phyloP scores from a whole-genome alignment of 1,139 yeast species.

The Sugiyamaella paludigena region DNA sequence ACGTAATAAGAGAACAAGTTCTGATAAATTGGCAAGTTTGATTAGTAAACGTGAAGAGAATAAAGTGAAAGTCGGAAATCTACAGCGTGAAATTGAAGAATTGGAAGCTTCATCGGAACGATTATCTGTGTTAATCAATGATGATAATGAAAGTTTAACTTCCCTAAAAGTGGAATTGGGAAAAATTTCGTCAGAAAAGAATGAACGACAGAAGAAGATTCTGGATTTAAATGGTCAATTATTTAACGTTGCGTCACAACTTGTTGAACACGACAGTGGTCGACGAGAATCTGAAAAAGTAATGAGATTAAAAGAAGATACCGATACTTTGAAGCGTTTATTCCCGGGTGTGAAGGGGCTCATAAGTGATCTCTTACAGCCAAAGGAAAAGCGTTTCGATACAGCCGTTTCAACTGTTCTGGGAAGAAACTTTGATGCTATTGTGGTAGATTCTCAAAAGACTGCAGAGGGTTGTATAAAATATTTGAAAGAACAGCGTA shows the following conservation, averaged over 20 bases:
- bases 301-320: constrained; percentile 66
- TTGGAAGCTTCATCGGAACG: constrained; percentile 20
- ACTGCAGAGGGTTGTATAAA: constrained; percentile 83
- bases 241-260: constrained; percentile 55
- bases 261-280: constrained; percentile 72
- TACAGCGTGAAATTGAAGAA: constrained; percentile 38
- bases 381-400: constrained; percentile 72
- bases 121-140: constrained; percentile 30
- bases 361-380: constrained; percentile 75
- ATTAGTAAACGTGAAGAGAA: constrained; percentile 32
- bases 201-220: constrained; percentile 49
- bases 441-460: constrained; percentile 72
- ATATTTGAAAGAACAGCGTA: constrained; percentile 78
- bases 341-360: constrained; percentile 83
- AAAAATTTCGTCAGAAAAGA: constrained; percentile 46
- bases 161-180: constrained; percentile 46
- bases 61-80: constrained; percentile 21
- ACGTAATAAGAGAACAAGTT: constrained; percentile 31
- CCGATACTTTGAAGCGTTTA: constrained; percentile 60
- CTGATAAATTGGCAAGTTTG: constrained; percentile 30
- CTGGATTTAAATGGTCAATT: constrained; percentile 60
- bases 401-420: constrained; percentile 74
- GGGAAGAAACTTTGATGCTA: constrained; percentile 77
- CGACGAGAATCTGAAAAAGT: constrained; percentile 76
- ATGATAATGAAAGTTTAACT: constrained; percentile 36